Base-by-base conservation (phyloP, 1,284 basidiomycete genomes). In the Bjerkandera adusta region DNA sequence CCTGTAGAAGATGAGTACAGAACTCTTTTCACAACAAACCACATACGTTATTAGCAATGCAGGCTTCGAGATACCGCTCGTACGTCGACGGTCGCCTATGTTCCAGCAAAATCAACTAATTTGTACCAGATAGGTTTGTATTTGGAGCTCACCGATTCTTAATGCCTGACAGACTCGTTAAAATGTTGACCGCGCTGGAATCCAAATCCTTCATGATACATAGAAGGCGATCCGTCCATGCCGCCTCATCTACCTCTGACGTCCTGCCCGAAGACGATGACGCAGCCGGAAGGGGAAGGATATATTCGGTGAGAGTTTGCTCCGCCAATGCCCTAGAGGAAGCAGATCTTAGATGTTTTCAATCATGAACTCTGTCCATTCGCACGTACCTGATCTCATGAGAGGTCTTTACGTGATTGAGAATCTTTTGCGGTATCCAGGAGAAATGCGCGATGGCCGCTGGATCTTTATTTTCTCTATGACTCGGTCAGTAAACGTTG, bases 401-500 rank as follows among this genome's bases (percentile, higher is more conserved):
- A 8, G 70, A 75, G 4, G 73, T 61, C 15, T 70, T 68, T 4
- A 73, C 71, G 48, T 78, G 77, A 47, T 70, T 72, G 33, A 90
- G 72, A 24, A 99, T 71, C 33, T 76, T 73, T 26, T 85, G 76
- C 0, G 97, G 95, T 51, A 99, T 98, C 97, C 97, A 99, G 0
- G 81, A 82, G 60, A 99, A 97, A 45, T 96, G 91, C 16, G 73
- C 64, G 15, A 85, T 75, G 0, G 93, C 91, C 0, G 78, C 72
- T 1, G 76, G 68, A 50, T 93, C 89, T 46, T 84, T 83, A 50
- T 81, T 85, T 62, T 96, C 92, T 55, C 92, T 97, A 52, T 10
- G n/a, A 4, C 12, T 15, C 15, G 21, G 13, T 42, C 21, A 50
- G 45, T 38, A 12, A 25, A 53, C 4, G 46, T 29, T 25, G 43